Percentiles rank a stretch among this genome's conserved stretches.
Conservation (phyloP, 768 basidiomycete species). For the Kockovaella imperatae region DNA sequence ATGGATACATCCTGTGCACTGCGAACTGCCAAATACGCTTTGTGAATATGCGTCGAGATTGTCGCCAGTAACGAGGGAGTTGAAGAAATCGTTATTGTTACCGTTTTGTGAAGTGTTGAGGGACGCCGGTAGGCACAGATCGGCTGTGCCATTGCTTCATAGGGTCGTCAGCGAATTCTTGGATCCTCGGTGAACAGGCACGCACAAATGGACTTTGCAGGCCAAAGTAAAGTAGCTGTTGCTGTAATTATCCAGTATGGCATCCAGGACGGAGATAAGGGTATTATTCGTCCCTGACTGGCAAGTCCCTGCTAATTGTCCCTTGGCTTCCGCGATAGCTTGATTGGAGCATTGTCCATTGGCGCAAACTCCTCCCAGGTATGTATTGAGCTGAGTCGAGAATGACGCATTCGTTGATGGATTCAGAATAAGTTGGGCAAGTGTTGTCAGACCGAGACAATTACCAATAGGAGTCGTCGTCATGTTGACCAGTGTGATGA, state of each 20-base stretch:
- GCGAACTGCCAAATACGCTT: constrained; percentile 24
- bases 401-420: constrained; percentile 18
- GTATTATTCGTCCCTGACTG: constrained; percentile 8
- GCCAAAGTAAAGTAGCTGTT: constrained; percentile 35
- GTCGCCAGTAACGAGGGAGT: constrained; percentile 26
- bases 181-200: background rate
- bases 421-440: constrained; percentile 25
- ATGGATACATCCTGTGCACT: constrained; percentile 41
- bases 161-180: background rate
- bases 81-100: constrained; percentile 36
- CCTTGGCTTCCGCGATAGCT: constrained; percentile 21
- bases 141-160: constrained; percentile 35
- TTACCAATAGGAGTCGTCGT: constrained; percentile 30
- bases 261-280: constrained; percentile 21
- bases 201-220: constrained; percentile 39
- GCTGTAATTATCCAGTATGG: constrained; percentile 28
- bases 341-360: constrained; percentile 15
- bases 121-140: constrained; percentile 25
- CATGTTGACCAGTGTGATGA: constrained; percentile 42
- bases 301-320: constrained; percentile 21
- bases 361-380: constrained; percentile 26
- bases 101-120: constrained; percentile 23
- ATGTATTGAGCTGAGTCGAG: constrained; percentile 26
- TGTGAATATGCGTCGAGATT: constrained; percentile 29
- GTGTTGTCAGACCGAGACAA: constrained; percentile 32